A percentile compares a stretch with the other conserved stretches of the same genome.
phyloP scores from a whole-genome alignment of 805 yeast species.

The Pichia occidentalis region DNA sequence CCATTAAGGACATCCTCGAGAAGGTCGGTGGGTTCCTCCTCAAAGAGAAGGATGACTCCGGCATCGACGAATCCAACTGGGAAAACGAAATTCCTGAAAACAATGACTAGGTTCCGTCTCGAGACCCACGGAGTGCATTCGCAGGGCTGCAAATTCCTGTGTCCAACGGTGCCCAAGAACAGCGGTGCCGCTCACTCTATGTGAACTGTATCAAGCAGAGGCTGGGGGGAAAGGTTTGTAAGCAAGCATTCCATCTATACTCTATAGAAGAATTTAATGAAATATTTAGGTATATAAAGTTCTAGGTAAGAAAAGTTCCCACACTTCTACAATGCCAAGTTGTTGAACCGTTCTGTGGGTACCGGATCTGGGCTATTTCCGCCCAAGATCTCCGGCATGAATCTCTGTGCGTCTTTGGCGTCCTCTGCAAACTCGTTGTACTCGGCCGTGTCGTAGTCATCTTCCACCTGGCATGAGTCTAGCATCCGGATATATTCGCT shows the following conservation, averaged over 20 bases:
- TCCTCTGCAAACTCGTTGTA: conserved; percentile 27
- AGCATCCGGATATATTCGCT: conserved; percentile 75
- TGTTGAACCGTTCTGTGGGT: conserved; percentile 8
- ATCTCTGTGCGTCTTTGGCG: conserved; percentile 23
- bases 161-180: too few relatives aligned
- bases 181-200: too few relatives aligned
- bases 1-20: conserved; percentile 42
- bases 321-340: conserved; percentile 9
- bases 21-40: conserved; percentile 53
- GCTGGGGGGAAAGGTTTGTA: too few relatives aligned
- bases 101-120: not conserved
- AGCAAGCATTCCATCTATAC: too few relatives aligned
- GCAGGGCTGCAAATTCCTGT: not conserved
- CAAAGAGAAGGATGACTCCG: conserved; percentile 31
- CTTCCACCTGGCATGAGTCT: conserved; percentile 25
- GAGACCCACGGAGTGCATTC: too few relatives aligned
- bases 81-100: conserved; percentile 38
- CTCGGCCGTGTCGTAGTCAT: conserved; percentile 17
- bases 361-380: conserved; percentile 10
- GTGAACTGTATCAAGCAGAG: too few relatives aligned
- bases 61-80: conserved; percentile 42
- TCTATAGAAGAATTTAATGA: too few relatives aligned
- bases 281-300: too few relatives aligned
- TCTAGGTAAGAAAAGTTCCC: too few relatives aligned
- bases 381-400: conserved; percentile 17